Conservation (phyloP, 495 filamentous ascomycete genomes). For the Neurospora sp. region DNA sequence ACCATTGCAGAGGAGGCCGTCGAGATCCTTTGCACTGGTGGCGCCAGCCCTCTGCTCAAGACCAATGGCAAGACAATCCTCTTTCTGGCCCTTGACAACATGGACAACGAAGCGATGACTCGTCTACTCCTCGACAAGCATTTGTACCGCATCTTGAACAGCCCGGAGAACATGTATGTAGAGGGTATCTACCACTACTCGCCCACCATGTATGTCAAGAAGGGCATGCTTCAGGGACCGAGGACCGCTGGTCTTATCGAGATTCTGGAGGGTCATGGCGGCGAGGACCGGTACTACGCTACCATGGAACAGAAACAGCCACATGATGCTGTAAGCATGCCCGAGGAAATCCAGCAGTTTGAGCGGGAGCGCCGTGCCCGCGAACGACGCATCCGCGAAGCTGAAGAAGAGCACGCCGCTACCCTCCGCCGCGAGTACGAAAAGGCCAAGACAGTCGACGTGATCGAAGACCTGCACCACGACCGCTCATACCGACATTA, state of each 20-base stretch:
- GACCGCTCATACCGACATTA: constrained; percentile 7
- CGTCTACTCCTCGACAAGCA: constrained; percentile 21
- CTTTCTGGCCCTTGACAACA: constrained; percentile 33
- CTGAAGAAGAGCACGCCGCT: constrained; percentile 20
- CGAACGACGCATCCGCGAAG: constrained; percentile 16
- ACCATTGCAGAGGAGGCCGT: constrained; percentile 22
- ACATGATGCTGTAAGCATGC: constrained; percentile 27
- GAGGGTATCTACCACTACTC: constrained; percentile 30
- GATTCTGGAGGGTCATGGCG: constrained; percentile 27
- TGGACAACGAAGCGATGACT: constrained; percentile 26
- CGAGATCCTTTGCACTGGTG: constrained; percentile 27
- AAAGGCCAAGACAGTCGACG: constrained; percentile 18
- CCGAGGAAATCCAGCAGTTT: constrained; percentile 25
- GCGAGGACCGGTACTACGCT: constrained; percentile 31
- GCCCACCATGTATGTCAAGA: constrained; percentile 33
- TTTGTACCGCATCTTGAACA: constrained; percentile 31
- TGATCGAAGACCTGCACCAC: constrained; percentile 6
- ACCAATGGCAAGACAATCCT: constrained; percentile 31
- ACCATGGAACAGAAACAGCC: constrained; percentile 27
- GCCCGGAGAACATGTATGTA: constrained; percentile 29
- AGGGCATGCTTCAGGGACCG: constrained; percentile 22
- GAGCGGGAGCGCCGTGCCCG: constrained; percentile 27
- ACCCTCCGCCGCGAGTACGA: constrained; percentile 24
- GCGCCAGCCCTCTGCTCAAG: constrained; percentile 26
- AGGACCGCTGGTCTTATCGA: constrained; percentile 7